These are phyloP conservation scores for Trichoderma asperelloides DNA, from an alignment of 495 filamentous ascomycete genomes.

Conservation along the genomic window DNA sequence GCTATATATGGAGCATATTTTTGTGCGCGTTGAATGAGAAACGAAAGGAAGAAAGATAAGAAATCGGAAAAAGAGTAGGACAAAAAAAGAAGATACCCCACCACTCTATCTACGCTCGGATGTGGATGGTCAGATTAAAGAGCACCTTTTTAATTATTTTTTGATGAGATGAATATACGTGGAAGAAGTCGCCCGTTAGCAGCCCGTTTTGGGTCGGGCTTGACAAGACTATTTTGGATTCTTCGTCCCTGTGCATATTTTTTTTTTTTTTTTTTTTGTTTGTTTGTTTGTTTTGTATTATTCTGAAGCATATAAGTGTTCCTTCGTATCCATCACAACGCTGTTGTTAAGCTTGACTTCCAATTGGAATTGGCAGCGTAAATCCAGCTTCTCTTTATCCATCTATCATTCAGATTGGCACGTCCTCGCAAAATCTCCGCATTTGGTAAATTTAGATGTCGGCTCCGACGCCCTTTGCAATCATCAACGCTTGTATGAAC, in stretches of 20 bases:
- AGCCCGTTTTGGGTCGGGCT: background rate
- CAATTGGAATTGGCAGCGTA: no score
- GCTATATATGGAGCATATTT: background rate
- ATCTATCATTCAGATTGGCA: background rate
- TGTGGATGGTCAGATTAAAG: background rate
- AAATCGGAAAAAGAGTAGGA: background rate
- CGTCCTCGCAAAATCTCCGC: background rate
- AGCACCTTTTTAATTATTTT: background rate
- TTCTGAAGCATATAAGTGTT: background rate
- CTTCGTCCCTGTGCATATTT: background rate
- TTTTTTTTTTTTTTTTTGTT: background rate
- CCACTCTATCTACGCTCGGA: background rate
- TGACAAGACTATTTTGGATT: background rate
- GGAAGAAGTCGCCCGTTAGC: background rate
- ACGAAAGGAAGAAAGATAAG: background rate
- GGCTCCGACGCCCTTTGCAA: background rate
- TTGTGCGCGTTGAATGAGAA: background rate
- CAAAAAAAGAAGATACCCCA: constrained; percentile 1
- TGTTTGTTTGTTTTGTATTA: background rate
- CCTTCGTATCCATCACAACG: background rate
- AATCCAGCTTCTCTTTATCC: background rate
- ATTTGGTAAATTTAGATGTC: background rate
- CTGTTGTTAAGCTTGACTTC: no score
- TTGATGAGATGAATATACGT: background rate
- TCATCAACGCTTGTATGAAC: background rate